Percentiles rank a stretch among this genome's conserved stretches.
phyloP scores from a whole-genome alignment of 179 eudicot genomes.

The Silene vulgaris region DNA sequence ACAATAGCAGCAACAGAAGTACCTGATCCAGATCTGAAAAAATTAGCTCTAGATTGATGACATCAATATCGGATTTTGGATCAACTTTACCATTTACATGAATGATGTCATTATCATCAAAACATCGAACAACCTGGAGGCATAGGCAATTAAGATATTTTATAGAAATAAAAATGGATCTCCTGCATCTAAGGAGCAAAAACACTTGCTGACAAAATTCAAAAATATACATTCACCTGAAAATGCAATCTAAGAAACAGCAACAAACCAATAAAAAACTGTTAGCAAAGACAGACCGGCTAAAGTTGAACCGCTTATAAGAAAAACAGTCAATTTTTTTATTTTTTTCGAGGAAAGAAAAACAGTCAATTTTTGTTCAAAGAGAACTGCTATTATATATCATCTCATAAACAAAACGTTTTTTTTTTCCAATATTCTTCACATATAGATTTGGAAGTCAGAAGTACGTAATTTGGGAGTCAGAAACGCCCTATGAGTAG shows the following conservation, averaged over 20 bases:
- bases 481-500: too few species aligned
- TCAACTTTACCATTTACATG: slow-evolving; percentile 92
- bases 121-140: slow-evolving; percentile 93
- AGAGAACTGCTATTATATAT: too few species aligned
- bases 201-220: not conserved
- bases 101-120: slow-evolving; percentile 93
- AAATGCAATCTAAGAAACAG: slow-evolving; percentile 3
- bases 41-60: slow-evolving; percentile 81
- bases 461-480: not conserved
- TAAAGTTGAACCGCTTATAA: not conserved
- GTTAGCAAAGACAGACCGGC: not conserved
- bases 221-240: not conserved
- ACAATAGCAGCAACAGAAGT: slow-evolving; percentile 20
- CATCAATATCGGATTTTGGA: slow-evolving; percentile 88
- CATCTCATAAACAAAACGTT: too few species aligned
- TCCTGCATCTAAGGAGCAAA: not conserved
- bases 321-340: too few species aligned
- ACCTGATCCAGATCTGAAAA: slow-evolving; percentile 97
- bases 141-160: not conserved
- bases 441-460: not conserved
- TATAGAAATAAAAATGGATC: not conserved
- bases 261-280: not conserved
- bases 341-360: too few species aligned
- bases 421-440: not conserved
- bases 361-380: not conserved